These are phyloP conservation scores for Astragalus membranaceus DNA, from an alignment of 306 rosid genomes.

Conservation along the genomic window DNA sequence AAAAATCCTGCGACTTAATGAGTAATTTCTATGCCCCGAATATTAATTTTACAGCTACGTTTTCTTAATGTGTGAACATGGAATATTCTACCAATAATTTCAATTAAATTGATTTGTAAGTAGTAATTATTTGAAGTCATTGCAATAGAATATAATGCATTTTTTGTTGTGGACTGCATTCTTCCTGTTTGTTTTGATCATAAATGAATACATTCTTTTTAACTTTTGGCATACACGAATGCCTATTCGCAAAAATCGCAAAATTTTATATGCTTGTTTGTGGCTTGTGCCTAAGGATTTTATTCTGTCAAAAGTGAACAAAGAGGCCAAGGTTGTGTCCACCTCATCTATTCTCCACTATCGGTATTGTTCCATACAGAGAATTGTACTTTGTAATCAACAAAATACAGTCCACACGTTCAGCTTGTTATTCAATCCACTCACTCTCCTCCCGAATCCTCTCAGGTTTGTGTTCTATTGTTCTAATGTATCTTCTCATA, in stretches of 20 bases:
- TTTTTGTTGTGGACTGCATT: conserved; percentile 8
- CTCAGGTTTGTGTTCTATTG: not conserved
- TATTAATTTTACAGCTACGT: not conserved
- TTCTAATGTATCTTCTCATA: not conserved
- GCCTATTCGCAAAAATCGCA: not conserved
- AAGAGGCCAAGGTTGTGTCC: conserved; percentile 6
- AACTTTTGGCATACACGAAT: conserved; percentile 7
- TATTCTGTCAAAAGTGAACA: conserved; percentile 2
- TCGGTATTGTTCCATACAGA: not conserved
- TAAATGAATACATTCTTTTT: conserved; percentile 12
- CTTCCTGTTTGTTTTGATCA: not conserved
- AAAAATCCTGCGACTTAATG: not conserved
- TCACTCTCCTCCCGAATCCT: not conserved
- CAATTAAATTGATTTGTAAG: not conserved
- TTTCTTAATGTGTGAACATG: not conserved
- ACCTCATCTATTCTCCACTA: not conserved
- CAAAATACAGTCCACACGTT: conserved; percentile 5
- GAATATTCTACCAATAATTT: conserved; percentile 1
- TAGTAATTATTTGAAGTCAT: not conserved
- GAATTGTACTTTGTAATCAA: not conserved
- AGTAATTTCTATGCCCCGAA: not conserved
- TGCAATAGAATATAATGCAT: conserved; percentile 19
- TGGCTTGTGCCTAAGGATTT: not conserved
- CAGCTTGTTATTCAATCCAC: not conserved
- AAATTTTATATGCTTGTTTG: not conserved